Evolutionary conservation across 768 basidiomycete species (phyloP).

Genomic region (Lactifluus volemus): DNA sequence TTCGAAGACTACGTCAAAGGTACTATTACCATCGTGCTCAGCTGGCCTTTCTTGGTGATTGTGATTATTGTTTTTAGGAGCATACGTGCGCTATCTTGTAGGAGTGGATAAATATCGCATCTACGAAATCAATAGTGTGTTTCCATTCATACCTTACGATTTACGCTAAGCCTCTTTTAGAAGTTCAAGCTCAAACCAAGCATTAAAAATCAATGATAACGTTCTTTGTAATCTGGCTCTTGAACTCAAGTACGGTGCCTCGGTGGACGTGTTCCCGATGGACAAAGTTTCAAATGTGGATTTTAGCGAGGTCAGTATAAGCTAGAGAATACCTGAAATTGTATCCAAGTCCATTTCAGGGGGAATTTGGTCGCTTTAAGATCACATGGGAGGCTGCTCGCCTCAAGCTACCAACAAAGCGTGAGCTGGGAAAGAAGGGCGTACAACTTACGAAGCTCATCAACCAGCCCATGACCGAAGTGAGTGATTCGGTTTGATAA

Average conservation of each 20-base stretch:
- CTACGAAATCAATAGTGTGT: conserved; percentile 71
- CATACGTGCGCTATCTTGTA: conserved; percentile 81
- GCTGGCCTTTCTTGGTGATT: background rate
- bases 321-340: background rate
- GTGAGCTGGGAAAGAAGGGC: conserved; percentile 55
- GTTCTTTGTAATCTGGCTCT: conserved; percentile 52
- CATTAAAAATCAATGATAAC: conserved; percentile 65
- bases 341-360: conserved; percentile 31
- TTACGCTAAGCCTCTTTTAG: conserved; percentile 24
- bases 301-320: conserved; percentile 48
- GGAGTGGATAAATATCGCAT: conserved; percentile 70
- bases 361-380: conserved; percentile 61
- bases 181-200: conserved; percentile 47
- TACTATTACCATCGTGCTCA: conserved; percentile 25
- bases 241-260: conserved; percentile 70
- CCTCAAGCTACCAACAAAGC: conserved; percentile 58
- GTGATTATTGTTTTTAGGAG: conserved; percentile 37
- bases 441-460: conserved; percentile 51
- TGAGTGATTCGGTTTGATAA: conserved; percentile 16
- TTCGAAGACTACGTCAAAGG: conserved; percentile 81
- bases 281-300: conserved; percentile 77
- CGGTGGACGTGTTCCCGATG: conserved; percentile 56
- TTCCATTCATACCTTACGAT: background rate
- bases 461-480: conserved; percentile 71
- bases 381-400: conserved; percentile 40